Percentiles rank a stretch among this genome's conserved stretches.
Evolutionary conservation across 1,284 basidiomycete species (phyloP).

Genomic region (Fomitopsis palustris): DNA sequence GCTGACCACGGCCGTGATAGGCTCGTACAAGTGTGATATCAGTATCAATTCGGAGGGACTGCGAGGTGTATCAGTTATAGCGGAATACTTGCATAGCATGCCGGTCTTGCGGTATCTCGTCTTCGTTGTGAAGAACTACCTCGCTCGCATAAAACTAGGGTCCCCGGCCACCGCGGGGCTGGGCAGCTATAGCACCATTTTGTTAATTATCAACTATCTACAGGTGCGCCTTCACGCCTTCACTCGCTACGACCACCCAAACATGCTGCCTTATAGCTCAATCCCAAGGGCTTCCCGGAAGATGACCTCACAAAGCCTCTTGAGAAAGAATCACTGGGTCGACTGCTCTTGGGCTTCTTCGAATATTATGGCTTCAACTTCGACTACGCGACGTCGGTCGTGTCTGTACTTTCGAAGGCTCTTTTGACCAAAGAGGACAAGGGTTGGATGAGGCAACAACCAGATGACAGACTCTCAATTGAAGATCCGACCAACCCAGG

Average conservation of each 20-base stretch:
- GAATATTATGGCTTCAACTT: slow-evolving; percentile 43
- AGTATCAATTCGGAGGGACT: slow-evolving; percentile 71
- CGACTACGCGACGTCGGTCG: slow-evolving; percentile 38
- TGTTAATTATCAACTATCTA: slow-evolving; percentile 72
- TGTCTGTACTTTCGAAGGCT: slow-evolving; percentile 34
- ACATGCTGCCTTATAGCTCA: slow-evolving; percentile 27
- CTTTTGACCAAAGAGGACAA: slow-evolving; percentile 34
- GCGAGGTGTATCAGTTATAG: slow-evolving; percentile 55
- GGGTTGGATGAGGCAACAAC: slow-evolving; percentile 28
- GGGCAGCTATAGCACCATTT: slow-evolving; percentile 73
- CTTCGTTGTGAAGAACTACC: slow-evolving; percentile 69
- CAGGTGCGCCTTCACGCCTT: slow-evolving; percentile 44
- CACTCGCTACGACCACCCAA: not conserved
- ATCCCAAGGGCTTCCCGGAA: slow-evolving; percentile 34
- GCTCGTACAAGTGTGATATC: slow-evolving; percentile 63
- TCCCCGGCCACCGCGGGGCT: slow-evolving; percentile 72
- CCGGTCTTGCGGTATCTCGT: slow-evolving; percentile 66
- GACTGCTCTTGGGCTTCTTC: slow-evolving; percentile 43
- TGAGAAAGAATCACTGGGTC: slow-evolving; percentile 38
- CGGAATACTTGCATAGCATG: slow-evolving; percentile 51
- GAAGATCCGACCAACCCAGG: slow-evolving; percentile 42
- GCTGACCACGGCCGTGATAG: slow-evolving; percentile 28
- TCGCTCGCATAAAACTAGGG: slow-evolving; percentile 64
- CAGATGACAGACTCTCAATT: slow-evolving; percentile 33
- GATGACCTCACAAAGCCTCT: slow-evolving; percentile 36